Evolutionary conservation across 1,139 yeast species (phyloP), one percentile per base, ranked within the genome.

Genomic region (Pichia sp.): DNA sequence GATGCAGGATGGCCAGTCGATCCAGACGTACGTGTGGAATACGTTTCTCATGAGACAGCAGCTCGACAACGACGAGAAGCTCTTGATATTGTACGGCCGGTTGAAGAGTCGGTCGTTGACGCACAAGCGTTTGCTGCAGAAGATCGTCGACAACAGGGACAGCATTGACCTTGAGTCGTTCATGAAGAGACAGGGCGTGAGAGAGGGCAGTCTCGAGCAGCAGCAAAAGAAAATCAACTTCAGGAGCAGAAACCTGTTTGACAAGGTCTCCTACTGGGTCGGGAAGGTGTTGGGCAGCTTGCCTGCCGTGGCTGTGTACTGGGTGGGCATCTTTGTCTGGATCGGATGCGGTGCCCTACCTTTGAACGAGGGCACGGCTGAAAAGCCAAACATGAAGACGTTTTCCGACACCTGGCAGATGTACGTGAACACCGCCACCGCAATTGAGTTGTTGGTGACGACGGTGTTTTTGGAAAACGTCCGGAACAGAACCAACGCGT

Each of bases 1-100:
- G 4, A 73, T 73, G 73, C 74, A 72, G 55, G 76, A 73, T 62
- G 75, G 74, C 17, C 73, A 71, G 57, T 71, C 76, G 0, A 70
- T 73, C 50, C 75, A 71, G 55, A 62, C 73, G 50, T 73, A 72
- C 58, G 56, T 71, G 34, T 73, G 74, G 71, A 75, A 73, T 55
- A 71, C 76, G 0, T 58, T 73, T 17, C 59, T 73, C 50, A 73
- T 71, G 73, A 69, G 76, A 59, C 75, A 73, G 57, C 76, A 73
- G 55, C 57, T 71, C 51, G 68, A 67, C 52, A 62, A 64, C 27
- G 57, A 60, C 41, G 58, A 60, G 16, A 59, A 52, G 17, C 52
- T 63, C 29, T 53, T 65, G n/a, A 46, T 51, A 10, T 54, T 65
- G 9, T 58, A 62, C 51, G 69, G 72, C 10, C 64, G 64, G 38